Conservation (phyloP, 768 basidiomycete genomes). For the Gymnopilus dilepis region DNA sequence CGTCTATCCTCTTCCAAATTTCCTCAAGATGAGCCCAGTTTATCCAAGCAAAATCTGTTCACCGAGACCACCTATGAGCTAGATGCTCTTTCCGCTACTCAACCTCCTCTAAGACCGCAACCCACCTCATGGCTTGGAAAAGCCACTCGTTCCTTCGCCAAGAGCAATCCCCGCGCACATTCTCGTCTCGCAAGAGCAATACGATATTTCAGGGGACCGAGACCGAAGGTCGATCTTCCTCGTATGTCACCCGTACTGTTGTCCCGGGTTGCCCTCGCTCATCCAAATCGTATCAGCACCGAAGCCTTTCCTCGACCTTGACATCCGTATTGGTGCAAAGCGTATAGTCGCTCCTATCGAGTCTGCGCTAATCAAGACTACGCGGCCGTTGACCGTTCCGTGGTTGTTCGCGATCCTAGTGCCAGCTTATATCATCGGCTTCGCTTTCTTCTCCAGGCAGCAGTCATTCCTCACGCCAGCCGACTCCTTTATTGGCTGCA, state of each 20-base stretch:
- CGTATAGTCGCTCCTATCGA: constrained; percentile 57
- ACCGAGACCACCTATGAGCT: constrained; percentile 26
- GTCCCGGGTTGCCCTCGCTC: neutral
- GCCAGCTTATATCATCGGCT: constrained; percentile 68
- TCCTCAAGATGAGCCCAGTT: constrained; percentile 4
- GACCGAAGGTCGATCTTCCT: constrained; percentile 59
- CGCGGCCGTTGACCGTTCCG: constrained; percentile 54
- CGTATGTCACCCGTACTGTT: constrained; percentile 37
- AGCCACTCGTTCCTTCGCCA: constrained; percentile 22
- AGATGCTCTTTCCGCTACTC: constrained; percentile 18
- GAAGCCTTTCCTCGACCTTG: constrained; percentile 57
- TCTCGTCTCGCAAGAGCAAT: constrained; percentile 23
- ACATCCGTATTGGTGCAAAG: constrained; percentile 41
- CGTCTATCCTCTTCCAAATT: constrained; percentile 19
- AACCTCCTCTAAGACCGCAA: constrained; percentile 11
- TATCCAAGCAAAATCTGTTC: constrained; percentile 20
- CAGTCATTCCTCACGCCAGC: constrained; percentile 75
- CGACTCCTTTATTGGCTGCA: constrained; percentile 68
- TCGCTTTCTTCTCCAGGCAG: constrained; percentile 74
- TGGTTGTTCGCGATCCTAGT: constrained; percentile 62
- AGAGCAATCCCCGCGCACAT: constrained; percentile 27
- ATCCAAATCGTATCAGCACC: constrained; percentile 46
- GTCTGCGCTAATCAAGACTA: constrained; percentile 53
- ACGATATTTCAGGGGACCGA: constrained; percentile 59
- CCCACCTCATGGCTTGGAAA: constrained; percentile 23